Conservation (phyloP, 2,329 filamentous ascomycete genomes). For the Colletotrichum sublineola region DNA sequence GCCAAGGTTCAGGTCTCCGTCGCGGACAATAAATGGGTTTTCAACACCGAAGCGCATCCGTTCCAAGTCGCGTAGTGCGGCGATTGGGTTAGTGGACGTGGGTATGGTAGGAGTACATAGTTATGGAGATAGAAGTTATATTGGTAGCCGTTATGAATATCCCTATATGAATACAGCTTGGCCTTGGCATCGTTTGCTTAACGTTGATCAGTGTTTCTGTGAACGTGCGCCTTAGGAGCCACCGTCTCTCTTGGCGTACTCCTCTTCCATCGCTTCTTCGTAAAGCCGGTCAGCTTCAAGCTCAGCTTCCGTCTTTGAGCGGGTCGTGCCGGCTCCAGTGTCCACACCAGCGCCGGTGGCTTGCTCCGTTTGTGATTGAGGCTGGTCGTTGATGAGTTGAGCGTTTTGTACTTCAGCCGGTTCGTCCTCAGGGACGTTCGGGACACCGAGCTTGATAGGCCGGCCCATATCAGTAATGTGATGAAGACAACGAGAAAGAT, state of each 20-base stretch:
- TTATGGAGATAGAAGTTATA: not conserved
- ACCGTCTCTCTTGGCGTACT: conserved; percentile 68
- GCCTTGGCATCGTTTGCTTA: not conserved
- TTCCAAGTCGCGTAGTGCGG: conserved; percentile 45
- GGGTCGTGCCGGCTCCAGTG: conserved; percentile 61
- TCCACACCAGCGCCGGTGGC: conserved; percentile 61
- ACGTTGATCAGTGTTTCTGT: not conserved
- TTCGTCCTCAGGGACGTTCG: conserved; percentile 21
- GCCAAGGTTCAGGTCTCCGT: conserved; percentile 67
- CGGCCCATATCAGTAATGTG: conserved; percentile 48
- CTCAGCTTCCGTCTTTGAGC: conserved; percentile 64
- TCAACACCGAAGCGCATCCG: conserved; percentile 65
- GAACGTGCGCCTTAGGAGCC: conserved; percentile 53
- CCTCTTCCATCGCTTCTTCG: conserved; percentile 67
- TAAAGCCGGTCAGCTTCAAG: conserved; percentile 63
- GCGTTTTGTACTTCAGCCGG: not conserved
- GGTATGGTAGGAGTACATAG: not conserved
- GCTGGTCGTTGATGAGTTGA: not conserved
- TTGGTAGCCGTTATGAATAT: conserved; percentile 18
- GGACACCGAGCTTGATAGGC: conserved; percentile 42
- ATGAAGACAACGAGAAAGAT: not conserved
- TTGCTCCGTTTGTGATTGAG: conserved; percentile 9
- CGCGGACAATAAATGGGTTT: conserved; percentile 61
- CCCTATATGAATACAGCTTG: conserved; percentile 21
- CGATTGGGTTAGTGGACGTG: not conserved